A percentile compares a stretch with the other conserved stretches of the same genome.
Evolutionary conservation across 805 yeast genomes (phyloP).

Genomic region (Kluyveromyces aestuarii): DNA sequence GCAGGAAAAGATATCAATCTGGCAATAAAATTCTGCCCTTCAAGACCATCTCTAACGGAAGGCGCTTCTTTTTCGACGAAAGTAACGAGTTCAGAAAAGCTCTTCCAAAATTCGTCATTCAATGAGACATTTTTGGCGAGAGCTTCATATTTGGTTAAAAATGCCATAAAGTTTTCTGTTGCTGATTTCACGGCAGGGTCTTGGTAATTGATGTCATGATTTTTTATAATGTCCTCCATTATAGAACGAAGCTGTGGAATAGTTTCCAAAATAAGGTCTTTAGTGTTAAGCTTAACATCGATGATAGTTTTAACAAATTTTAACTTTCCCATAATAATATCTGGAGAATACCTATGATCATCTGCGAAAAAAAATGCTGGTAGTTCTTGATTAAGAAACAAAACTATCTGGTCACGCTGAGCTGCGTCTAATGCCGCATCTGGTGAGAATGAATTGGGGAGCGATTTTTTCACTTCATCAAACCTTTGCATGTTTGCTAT

Average conservation of each 20-base stretch:
- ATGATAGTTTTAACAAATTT: constrained; percentile 19
- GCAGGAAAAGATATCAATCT: not conserved
- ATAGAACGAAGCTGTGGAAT: constrained; percentile 34
- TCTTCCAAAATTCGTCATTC: constrained; percentile 9
- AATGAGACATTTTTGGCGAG: constrained; percentile 4
- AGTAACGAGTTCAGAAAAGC: constrained; percentile 8
- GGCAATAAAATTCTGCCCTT: not conserved
- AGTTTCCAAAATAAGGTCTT: constrained; percentile 10
- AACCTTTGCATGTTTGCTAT: constrained; percentile 55
- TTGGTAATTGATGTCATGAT: constrained; percentile 70
- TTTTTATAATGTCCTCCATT: constrained; percentile 36
- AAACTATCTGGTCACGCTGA: constrained; percentile 17
- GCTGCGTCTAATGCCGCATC: constrained; percentile 17
- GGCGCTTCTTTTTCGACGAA: constrained; percentile 13
- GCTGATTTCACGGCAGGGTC: constrained; percentile 63
- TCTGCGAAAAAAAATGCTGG: constrained; percentile 18
- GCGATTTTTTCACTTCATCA: constrained; percentile 30
- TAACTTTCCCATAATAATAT: constrained; percentile 19
- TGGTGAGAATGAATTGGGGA: constrained; percentile 12
- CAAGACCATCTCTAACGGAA: constrained; percentile 2
- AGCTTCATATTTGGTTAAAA: constrained; percentile 11
- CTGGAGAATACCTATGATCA: constrained; percentile 14
- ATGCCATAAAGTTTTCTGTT: constrained; percentile 34
- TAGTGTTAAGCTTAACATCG: constrained; percentile 15
- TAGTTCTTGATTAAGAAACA: constrained; percentile 20